Evolutionary conservation across 768 basidiomycete species (phyloP).

Genomic region (Lactifluus pinguis): DNA sequence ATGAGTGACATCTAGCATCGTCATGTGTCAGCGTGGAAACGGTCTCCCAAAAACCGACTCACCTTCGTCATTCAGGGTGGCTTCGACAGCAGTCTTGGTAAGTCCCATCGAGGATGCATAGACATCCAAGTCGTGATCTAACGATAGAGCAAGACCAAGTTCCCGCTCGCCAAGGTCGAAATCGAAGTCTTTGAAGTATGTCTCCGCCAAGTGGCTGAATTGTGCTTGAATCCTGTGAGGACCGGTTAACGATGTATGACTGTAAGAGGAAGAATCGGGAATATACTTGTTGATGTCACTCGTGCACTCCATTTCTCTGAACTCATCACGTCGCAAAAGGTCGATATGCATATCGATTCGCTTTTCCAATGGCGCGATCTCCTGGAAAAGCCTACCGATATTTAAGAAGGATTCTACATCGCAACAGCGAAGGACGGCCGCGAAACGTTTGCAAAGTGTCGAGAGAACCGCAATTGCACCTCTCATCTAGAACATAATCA

Average conservation of each 20-base stretch:
- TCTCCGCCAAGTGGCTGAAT: conserved; percentile 86
- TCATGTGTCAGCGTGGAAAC: background rate
- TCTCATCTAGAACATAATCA: conserved; percentile 51
- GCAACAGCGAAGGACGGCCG: conserved; percentile 70
- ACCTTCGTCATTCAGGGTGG: conserved; percentile 73
- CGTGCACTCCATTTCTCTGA: conserved; percentile 89
- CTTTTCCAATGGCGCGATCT: conserved; percentile 84
- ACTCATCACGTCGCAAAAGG: conserved; percentile 76
- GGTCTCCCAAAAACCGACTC: conserved; percentile 6
- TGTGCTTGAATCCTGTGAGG: conserved; percentile 73
- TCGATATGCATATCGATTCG: conserved; percentile 89
- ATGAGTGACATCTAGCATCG: conserved; percentile 49
- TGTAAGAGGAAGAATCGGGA: conserved; percentile 22
- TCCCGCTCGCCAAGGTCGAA: conserved; percentile 87
- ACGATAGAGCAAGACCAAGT: conserved; percentile 67
- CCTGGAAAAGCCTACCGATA: conserved; percentile 73
- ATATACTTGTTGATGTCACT: conserved; percentile 76
- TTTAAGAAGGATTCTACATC: conserved; percentile 81
- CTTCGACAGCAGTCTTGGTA: conserved; percentile 76
- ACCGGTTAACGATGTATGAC: background rate
- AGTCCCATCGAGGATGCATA: conserved; percentile 88
- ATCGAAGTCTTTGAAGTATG: conserved; percentile 76
- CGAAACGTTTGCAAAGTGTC: conserved; percentile 82
- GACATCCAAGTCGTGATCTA: conserved; percentile 90
- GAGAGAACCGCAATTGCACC: conserved; percentile 74